Base-by-base conservation (phyloP, 2,329 filamentous ascomycete genomes). In the Dactylonectria macrodidyma region DNA sequence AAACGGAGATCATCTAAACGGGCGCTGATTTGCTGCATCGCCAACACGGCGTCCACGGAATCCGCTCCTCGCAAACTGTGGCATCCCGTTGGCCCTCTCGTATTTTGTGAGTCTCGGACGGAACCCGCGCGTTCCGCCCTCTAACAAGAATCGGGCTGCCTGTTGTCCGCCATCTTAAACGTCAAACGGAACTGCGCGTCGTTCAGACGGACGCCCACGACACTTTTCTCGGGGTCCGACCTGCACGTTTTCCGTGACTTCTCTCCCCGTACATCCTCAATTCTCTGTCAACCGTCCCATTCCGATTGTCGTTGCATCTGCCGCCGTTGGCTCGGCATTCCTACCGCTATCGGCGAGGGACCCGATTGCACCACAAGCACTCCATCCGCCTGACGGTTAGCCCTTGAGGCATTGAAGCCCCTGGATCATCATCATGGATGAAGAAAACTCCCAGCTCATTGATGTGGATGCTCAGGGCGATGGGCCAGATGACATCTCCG, bases 41-140 rank as follows among this genome's bases (percentile, higher is more conserved):
- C 72, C 10, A 2, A 24, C 30, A 9, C 71, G 70, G 68, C 57
- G 33, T 38, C 69, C 68, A 68, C 72, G 72, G 69, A 54, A 47
- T 46, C 58, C 52, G 63, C 58, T 38, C 33, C 16, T 5, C 1
- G 33, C 30, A 30, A 34, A 34, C 22, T 24, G 12, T 30, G 41
- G 7, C 5, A 41, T 47, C 47, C 6, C 48, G 24, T 59, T 33
- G 26, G 36, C 38, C 24, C 26, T 57, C 22, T 36, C n/a, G 19
- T 36, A 36, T 24, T 12, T 38, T 38, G 26, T 11, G 26, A 52
- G 12, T 33, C 51, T 5, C 51, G 9, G 33, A 36, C 71, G 73
- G 73, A 70, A 38, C 69, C 71, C 72, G 73, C 73, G 72, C 69
- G 72, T 70, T 52, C 73, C 71, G 60, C 56, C 30, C 12, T 16